phyloP scores from a whole-genome alignment of 2,329 filamentous ascomycete genomes.

The Neonectria punicea region DNA sequence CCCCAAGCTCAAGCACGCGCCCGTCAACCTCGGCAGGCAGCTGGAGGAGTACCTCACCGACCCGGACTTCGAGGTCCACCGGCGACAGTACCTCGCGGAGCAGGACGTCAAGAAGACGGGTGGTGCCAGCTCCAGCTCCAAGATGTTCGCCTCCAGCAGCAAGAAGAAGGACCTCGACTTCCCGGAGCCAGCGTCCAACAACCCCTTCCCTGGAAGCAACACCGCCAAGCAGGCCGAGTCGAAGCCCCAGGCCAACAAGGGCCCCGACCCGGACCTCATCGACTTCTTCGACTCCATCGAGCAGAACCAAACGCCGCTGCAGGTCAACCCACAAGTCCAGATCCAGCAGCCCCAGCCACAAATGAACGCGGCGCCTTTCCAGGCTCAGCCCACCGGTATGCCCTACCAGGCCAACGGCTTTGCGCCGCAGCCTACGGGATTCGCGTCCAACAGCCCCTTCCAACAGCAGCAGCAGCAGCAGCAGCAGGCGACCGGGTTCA shows the following conservation, averaged over 20 bases:
- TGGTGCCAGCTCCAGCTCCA: slow-evolving; percentile 46
- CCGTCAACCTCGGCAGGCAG: slow-evolving; percentile 87
- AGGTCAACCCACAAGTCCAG: slow-evolving; percentile 50
- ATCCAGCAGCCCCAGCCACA: slow-evolving; percentile 50
- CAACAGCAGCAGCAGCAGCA: slow-evolving; percentile 48
- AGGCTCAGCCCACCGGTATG: slow-evolving; percentile 44
- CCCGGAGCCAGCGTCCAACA: slow-evolving; percentile 54
- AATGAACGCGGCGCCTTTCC: slow-evolving; percentile 46
- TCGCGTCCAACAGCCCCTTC: slow-evolving; percentile 44
- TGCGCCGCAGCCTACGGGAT: slow-evolving; percentile 47
- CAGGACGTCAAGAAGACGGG: slow-evolving; percentile 75
- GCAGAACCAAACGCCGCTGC: slow-evolving; percentile 81
- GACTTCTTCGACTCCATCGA: slow-evolving; percentile 97
- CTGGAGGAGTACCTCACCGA: slow-evolving; percentile 96
- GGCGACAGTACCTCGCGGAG: slow-evolving; percentile 90
- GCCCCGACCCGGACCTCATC: slow-evolving; percentile 81
- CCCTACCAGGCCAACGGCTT: slow-evolving; percentile 40
- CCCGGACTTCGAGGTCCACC: slow-evolving; percentile 92
- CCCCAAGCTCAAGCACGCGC: slow-evolving; percentile 96
- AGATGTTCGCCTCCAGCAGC: slow-evolving; percentile 43
- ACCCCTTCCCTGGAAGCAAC: slow-evolving; percentile 55
- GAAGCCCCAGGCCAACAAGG: slow-evolving; percentile 66
- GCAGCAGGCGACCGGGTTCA: slow-evolving; percentile 39
- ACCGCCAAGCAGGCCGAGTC: slow-evolving; percentile 47
- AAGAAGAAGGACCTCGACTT: slow-evolving; percentile 51